Conservation (phyloP, 1,284 basidiomycete genomes). For the Paramarasmius palmivorus region DNA sequence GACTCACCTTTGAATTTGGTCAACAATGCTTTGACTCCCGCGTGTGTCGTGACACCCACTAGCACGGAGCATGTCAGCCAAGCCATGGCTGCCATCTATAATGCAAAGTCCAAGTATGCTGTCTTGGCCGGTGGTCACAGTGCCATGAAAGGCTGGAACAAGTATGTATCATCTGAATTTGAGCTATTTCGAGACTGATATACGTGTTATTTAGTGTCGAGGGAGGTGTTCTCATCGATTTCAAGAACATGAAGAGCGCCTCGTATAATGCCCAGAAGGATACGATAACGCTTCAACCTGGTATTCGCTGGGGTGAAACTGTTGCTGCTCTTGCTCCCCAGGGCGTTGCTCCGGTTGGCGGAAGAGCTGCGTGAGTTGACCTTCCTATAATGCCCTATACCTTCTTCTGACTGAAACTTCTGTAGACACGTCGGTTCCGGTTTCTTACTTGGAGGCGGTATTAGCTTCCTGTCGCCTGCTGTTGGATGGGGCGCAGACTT, state of each 20-base stretch:
- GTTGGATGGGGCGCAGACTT: slow-evolving; percentile 14
- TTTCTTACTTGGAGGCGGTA: slow-evolving; percentile 19
- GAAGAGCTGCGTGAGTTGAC: slow-evolving; percentile 10
- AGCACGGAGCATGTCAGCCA: slow-evolving; percentile 15
- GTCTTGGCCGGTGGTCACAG: slow-evolving; percentile 25
- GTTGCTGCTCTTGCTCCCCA: slow-evolving; percentile 7
- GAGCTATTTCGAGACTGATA: neutral
- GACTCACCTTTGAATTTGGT: slow-evolving; percentile 17
- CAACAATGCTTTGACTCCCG: slow-evolving; percentile 13
- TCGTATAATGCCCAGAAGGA: slow-evolving; percentile 11
- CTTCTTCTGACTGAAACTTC: neutral
- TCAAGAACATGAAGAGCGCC: slow-evolving; percentile 14
- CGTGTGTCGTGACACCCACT: slow-evolving; percentile 21
- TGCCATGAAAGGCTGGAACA: slow-evolving; percentile 24
- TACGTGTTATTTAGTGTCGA: slow-evolving; percentile 8
- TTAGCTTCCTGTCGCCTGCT: slow-evolving; percentile 16
- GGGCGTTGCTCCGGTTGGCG: slow-evolving; percentile 19
- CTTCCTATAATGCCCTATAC: neutral
- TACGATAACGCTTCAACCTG: slow-evolving; percentile 16
- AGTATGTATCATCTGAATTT: neutral
- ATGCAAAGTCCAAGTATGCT: slow-evolving; percentile 16
- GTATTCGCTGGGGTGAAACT: slow-evolving; percentile 15
- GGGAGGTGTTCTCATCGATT: slow-evolving; percentile 17
- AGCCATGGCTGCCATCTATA: slow-evolving; percentile 22
- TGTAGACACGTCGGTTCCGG: slow-evolving; percentile 15